A percentile compares a stretch with the other conserved stretches of the same genome.
phyloP scores from a whole-genome alignment of 345 rosid species.

The Nasturtium officinale region DNA sequence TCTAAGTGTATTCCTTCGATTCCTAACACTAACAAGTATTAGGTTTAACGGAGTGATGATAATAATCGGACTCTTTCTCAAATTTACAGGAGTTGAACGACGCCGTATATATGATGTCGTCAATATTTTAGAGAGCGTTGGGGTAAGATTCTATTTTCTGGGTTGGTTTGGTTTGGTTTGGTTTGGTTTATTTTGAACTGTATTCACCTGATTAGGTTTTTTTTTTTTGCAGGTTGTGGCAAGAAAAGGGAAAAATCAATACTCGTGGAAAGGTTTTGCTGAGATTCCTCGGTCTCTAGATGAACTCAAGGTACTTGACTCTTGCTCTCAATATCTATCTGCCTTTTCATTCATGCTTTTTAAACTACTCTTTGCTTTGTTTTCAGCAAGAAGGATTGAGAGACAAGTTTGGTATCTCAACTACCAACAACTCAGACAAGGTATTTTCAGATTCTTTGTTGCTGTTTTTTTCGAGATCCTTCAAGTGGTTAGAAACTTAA shows the following conservation, averaged over 20 bases:
- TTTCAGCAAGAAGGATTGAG: conserved; percentile 59
- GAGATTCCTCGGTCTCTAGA: conserved; percentile 61
- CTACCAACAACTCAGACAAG: conserved; percentile 46
- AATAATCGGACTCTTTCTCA: neutral
- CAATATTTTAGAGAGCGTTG: conserved; percentile 73
- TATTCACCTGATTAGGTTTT: conserved; percentile 5
- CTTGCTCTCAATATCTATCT: neutral
- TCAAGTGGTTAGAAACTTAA: neutral
- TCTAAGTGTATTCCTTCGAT: neutral
- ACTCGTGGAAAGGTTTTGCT: conserved; percentile 75
- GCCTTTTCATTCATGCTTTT: no score
- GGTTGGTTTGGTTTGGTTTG: no score
- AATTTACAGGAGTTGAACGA: conserved; percentile 69
- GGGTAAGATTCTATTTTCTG: conserved; percentile 42
- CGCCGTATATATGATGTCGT: conserved; percentile 81
- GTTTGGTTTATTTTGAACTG: neutral
- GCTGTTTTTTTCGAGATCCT: neutral
- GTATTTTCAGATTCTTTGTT: conserved; percentile 16
- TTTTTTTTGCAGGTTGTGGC: conserved; percentile 60
- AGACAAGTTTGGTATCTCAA: conserved; percentile 50
- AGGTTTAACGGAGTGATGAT: neutral
- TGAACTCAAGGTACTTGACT: conserved; percentile 55
- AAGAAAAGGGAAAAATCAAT: conserved; percentile 70
- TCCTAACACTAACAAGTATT: neutral
- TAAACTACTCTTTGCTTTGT: conserved; percentile 27